These are phyloP conservation scores for Torulaspora indica DNA, from an alignment of 805 yeast species.

Conservation along the genomic window DNA sequence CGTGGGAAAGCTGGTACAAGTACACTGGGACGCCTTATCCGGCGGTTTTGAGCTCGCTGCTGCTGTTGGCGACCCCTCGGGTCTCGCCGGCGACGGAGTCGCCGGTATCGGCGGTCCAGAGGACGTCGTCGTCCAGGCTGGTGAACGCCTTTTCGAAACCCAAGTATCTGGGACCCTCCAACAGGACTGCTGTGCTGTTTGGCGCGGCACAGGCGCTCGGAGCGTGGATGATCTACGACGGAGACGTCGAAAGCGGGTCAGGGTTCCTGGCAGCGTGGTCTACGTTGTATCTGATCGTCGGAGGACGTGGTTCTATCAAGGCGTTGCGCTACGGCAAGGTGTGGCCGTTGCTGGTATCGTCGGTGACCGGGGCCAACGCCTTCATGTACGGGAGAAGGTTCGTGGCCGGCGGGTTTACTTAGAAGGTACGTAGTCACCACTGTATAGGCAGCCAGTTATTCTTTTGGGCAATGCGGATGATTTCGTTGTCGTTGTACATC, in stretches of 20 bases:
- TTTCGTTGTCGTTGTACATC: constrained; percentile 65
- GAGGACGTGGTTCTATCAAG: constrained; percentile 54
- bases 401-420: constrained; percentile 41
- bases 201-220: constrained; percentile 62
- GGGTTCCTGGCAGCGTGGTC: constrained; percentile 84
- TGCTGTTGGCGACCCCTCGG: constrained; percentile 39
- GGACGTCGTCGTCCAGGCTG: constrained; percentile 7
- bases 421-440: constrained; percentile 44
- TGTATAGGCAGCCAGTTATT: constrained; percentile 60
- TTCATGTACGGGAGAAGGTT: constrained; percentile 66
- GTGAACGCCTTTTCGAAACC: constrained; percentile 18
- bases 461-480: constrained; percentile 49
- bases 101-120: constrained; percentile 11
- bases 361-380: constrained; percentile 58
- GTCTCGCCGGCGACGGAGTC: constrained; percentile 32
- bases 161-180: constrained; percentile 34
- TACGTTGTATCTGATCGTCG: constrained; percentile 63
- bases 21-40: constrained; percentile 45
- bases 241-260: constrained; percentile 71
- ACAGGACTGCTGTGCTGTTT: constrained; percentile 46
- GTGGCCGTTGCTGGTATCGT: constrained; percentile 56
- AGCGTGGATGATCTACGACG: constrained; percentile 69
- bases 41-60: constrained; percentile 40
- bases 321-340: constrained; percentile 53
- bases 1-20: constrained; percentile 26